Percentiles rank a stretch among this genome's conserved stretches.
These are phyloP conservation scores for Phaeosphaeria sp. DNA, from an alignment of 2,329 filamentous ascomycete species.

Conservation along the genomic window DNA sequence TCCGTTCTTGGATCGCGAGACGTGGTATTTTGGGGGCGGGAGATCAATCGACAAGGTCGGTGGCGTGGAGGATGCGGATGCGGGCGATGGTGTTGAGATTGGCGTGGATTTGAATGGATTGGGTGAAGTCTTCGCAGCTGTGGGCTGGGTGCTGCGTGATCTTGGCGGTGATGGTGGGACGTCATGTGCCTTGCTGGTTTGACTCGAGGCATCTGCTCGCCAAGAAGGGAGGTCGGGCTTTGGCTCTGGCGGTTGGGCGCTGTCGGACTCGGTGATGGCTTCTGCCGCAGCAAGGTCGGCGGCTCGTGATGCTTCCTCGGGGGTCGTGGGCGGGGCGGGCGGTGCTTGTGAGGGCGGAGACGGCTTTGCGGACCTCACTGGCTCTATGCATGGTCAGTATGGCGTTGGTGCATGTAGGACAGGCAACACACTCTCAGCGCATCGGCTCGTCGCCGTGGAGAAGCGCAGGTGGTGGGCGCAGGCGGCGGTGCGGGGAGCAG, in stretches of 20 bases:
- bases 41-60: constrained; percentile 11
- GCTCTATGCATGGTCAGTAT: not conserved
- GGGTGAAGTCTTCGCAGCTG: too few species aligned
- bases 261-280: constrained; percentile 43
- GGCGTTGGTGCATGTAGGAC: not conserved
- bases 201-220: not conserved
- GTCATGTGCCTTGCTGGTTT: constrained; percentile 2
- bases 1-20: constrained; percentile 73
- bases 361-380: constrained; percentile 16
- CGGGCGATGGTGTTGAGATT: constrained; percentile 5
- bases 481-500: constrained; percentile 44
- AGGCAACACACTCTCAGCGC: constrained; percentile 33
- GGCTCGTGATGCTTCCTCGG: constrained; percentile 33
- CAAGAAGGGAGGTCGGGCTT: constrained; percentile 32
- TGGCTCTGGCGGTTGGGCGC: constrained; percentile 30
- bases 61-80: not conserved
- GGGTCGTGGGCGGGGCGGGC: constrained; percentile 43
- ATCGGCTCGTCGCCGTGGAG: constrained; percentile 41
- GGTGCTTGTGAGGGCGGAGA: constrained; percentile 22
- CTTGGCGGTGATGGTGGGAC: constrained; percentile 2
- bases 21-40: constrained; percentile 64
- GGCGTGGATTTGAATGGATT: constrained; percentile 9
- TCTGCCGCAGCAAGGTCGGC: constrained; percentile 43
- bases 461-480: constrained; percentile 50
- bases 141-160: too few species aligned